Percentiles rank a stretch among this genome's conserved stretches.
These are phyloP conservation scores for Verticillium klebahnii DNA, from an alignment of 2,329 filamentous ascomycete genomes.

Conservation along the genomic window DNA sequence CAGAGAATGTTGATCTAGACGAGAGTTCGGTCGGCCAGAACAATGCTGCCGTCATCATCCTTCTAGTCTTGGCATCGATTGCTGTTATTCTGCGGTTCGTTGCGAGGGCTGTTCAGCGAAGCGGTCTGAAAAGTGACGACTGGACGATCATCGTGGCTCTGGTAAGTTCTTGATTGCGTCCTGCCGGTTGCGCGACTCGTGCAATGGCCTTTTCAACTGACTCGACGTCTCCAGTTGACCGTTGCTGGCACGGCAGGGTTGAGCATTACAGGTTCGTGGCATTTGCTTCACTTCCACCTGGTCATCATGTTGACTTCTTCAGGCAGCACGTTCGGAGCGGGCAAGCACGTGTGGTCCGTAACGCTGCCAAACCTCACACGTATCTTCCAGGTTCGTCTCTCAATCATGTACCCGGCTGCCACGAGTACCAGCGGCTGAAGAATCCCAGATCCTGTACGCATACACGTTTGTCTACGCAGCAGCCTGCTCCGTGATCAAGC, in stretches of 20 bases:
- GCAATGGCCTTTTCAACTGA: not conserved
- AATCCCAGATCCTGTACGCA: conserved; percentile 5
- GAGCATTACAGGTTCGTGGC: not conserved
- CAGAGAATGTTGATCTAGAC: too few species aligned
- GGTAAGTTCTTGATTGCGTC: not conserved
- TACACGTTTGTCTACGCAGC: conserved; percentile 12
- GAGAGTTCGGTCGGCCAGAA: too few species aligned
- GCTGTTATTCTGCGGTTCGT: conserved; percentile 4
- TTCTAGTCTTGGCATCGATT: not conserved
- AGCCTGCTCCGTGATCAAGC: conserved; percentile 11
- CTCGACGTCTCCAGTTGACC: not conserved
- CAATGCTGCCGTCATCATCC: not conserved
- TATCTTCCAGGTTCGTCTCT: conserved; percentile 1
- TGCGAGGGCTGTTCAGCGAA: conserved; percentile 4
- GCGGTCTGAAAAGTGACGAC: conserved; percentile 3
- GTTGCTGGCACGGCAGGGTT: conserved; percentile 5
- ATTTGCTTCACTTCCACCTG: too few species aligned
- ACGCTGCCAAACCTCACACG: not conserved
- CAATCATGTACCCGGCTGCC: too few species aligned
- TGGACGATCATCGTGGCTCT: conserved; percentile 5
- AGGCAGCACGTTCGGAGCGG: conserved; percentile 2
- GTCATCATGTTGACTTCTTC: too few species aligned
- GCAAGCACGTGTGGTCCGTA: conserved; percentile 6
- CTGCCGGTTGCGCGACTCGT: too few species aligned
- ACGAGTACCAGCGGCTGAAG: too few species aligned